These are phyloP conservation scores for Pseudocercospora cruenta DNA, from an alignment of 2,329 filamentous ascomycete genomes.

Conservation along the genomic window DNA sequence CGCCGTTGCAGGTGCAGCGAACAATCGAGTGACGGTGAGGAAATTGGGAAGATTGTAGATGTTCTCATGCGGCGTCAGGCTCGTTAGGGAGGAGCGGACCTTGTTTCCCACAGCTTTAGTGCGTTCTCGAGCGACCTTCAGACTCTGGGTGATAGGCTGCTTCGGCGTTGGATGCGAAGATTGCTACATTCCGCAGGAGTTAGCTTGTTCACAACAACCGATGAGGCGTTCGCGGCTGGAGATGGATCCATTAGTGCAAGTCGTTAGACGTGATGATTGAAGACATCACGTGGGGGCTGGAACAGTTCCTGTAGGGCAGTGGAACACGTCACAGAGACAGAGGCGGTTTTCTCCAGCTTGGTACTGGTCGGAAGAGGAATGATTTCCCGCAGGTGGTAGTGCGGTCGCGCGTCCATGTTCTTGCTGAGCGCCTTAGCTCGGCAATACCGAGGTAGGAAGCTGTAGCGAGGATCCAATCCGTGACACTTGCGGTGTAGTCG, in stretches of 20 bases:
- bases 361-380: not conserved
- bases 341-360: not conserved
- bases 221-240: not conserved
- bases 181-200: not conserved
- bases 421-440: not conserved
- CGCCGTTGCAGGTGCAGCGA: constrained; percentile 81
- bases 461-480: not conserved
- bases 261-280: not conserved
- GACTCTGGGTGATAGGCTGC: constrained; percentile 28
- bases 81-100: constrained; percentile 37
- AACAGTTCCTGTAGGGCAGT: constrained; percentile 6
- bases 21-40: constrained; percentile 81
- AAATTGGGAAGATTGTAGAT: constrained; percentile 97
- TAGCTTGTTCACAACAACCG: constrained; percentile 1
- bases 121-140: constrained; percentile 34
- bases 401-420: not conserved
- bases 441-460: not conserved
- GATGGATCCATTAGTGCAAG: not conserved
- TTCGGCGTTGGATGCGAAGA: constrained; percentile 19
- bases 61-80: constrained; percentile 69
- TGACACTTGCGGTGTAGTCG: not conserved
- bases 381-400: not conserved
- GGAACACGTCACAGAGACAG: not conserved
- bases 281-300: not conserved
- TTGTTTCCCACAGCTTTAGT: constrained; percentile 36